Percentiles rank a stretch among this genome's conserved stretches.
phyloP scores from a whole-genome alignment of 352 stramenopile genomes.

The Globisporangium lucens region DNA sequence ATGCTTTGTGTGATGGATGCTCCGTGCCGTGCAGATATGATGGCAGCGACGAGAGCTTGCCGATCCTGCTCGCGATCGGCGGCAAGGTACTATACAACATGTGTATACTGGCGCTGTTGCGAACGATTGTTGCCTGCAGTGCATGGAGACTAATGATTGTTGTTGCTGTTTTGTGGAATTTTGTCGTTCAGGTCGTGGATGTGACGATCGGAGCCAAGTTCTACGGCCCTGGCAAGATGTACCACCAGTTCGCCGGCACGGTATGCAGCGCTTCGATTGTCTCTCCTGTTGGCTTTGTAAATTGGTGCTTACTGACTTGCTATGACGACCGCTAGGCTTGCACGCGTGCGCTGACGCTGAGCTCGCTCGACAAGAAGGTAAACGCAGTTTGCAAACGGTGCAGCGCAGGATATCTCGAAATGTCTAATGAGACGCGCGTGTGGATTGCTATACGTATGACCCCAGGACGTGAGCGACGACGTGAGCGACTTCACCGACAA shows the following conservation, averaged over 20 bases:
- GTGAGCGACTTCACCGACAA: constrained; percentile 63
- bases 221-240: constrained; percentile 68
- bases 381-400: too few relatives aligned
- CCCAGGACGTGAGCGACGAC: constrained; percentile 72
- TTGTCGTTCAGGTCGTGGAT: constrained; percentile 47
- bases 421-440: background rate
- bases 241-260: constrained; percentile 72
- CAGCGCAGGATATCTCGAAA: too few relatives aligned
- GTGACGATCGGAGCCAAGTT: constrained; percentile 71
- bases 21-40: constrained; percentile 44
- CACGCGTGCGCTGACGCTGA: constrained; percentile 65
- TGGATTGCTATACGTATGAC: background rate
- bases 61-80: constrained; percentile 66
- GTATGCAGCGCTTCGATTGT: constrained; percentile 20
- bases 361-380: constrained; percentile 70
- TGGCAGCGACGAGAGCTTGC: constrained; percentile 53
- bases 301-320: background rate
- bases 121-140: background rate
- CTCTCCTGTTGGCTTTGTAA: background rate
- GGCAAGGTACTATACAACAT: constrained; percentile 44
- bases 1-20: constrained; percentile 8
- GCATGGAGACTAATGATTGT: constrained; percentile 8
- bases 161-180: background rate
- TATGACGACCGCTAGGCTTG: constrained; percentile 38
- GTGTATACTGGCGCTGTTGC: background rate